phyloP scores from a whole-genome alignment of 2,329 filamentous ascomycete species.

The Tolypocladium tundrense region DNA sequence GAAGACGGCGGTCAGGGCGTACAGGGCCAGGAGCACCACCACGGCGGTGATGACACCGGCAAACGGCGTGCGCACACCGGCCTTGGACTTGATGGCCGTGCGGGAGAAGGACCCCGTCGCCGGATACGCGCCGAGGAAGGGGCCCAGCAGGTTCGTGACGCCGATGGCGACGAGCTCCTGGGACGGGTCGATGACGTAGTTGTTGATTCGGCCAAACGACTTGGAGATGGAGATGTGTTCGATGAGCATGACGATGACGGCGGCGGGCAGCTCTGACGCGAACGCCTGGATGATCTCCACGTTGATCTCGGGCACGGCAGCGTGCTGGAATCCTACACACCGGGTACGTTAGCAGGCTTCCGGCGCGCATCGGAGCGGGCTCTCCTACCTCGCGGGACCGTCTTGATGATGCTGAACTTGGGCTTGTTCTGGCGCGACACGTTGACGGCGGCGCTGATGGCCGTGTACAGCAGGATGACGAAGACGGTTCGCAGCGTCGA shows the following conservation, averaged over 20 bases:
- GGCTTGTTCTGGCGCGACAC: slow-evolving; percentile 45
- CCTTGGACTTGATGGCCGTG: slow-evolving; percentile 91
- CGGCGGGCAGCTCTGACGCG: slow-evolving; percentile 55
- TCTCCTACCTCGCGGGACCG: slow-evolving; percentile 54
- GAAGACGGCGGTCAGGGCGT: slow-evolving; percentile 74
- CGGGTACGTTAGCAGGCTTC: neutral
- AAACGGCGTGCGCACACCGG: slow-evolving; percentile 77
- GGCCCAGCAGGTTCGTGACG: slow-evolving; percentile 62
- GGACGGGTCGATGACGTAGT: slow-evolving; percentile 71
- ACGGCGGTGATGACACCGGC: slow-evolving; percentile 77
- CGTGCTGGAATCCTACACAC: slow-evolving; percentile 54
- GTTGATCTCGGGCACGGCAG: slow-evolving; percentile 54
- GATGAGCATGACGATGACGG: slow-evolving; percentile 68
- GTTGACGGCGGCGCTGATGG: slow-evolving; percentile 66
- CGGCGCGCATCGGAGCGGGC: neutral
- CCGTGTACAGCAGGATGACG: slow-evolving; percentile 69
- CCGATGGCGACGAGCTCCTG: slow-evolving; percentile 73
- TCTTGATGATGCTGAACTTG: slow-evolving; percentile 53
- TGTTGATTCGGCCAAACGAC: slow-evolving; percentile 71
- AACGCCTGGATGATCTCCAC: slow-evolving; percentile 51
- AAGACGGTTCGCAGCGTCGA: slow-evolving; percentile 71
- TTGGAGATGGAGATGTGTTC: slow-evolving; percentile 79
- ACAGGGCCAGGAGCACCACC: slow-evolving; percentile 74
- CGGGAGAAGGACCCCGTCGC: slow-evolving; percentile 85
- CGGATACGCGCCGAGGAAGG: slow-evolving; percentile 74